Evolutionary conservation across 805 yeast species (phyloP), one percentile per base, ranked within the genome.

Genomic region (Metschnikowia similis): DNA sequence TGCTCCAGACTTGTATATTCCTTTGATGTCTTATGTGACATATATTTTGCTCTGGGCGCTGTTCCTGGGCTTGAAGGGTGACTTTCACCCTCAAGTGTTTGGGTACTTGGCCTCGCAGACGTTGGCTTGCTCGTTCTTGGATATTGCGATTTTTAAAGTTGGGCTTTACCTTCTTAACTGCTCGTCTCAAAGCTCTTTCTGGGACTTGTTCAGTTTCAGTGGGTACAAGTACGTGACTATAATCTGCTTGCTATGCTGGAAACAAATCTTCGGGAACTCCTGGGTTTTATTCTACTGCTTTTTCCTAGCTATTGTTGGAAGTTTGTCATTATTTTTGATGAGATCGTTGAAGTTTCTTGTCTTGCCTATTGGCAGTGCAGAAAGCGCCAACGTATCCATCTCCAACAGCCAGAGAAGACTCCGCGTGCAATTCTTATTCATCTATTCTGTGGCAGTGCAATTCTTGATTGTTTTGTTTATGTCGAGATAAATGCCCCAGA

Each of bases 1-100:
- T 62, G 95, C 98, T 0, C 99, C 99, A 2, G 99, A 94, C 66
- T 78, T 94, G 73, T 94, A 94, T 67, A 88, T 94, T 48, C 99
- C 99, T 6, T 69, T 88, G 53, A 94, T 95, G 97, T 88, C 97
- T 1, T 80, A 87, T 60, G 81, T 89, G 45, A 89, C 98, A 0
- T 91, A 91, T 62, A 84, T 92, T 45, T 71, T 94, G 52, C 76
- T 89, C 35, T 83, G 92, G 80, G 92, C 96, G 2, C 77, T 87
- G 21, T 78, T 87, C 55, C 87, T 88, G 45, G 99, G 99, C 9
- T 69, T 92, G 47, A 80, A 83, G 49, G 97, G 96, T 28, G 84
- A 84, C 30, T 94, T 94, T 73, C 96, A 92, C 60, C 99, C 99
- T 0, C 91, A 91, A 64, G 76, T 90, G 59, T 80, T 95, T 55